These are phyloP conservation scores for Pseudovirgaria hyperparasitica DNA, from an alignment of 2,329 filamentous ascomycete species.

Conservation along the genomic window DNA sequence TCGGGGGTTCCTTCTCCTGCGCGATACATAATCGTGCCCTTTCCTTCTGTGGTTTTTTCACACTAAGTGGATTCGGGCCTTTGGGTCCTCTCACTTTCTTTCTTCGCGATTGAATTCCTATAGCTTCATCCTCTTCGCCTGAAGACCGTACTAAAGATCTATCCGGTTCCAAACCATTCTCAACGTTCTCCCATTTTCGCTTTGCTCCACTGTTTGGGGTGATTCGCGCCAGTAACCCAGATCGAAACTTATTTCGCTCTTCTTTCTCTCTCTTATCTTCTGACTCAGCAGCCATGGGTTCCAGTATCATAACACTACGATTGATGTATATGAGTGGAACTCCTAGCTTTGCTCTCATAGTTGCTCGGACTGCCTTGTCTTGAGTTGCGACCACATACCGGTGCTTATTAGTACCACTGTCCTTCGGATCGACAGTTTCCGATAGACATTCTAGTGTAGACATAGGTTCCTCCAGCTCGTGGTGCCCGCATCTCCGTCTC, in stretches of 20 bases:
- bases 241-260: conserved; percentile 62
- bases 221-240: conserved; percentile 45
- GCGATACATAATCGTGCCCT: no score
- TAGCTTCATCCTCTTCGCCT: conserved; percentile 27
- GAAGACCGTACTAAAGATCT: conserved; percentile 9
- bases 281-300: conserved; percentile 61
- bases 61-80: conserved; percentile 56
- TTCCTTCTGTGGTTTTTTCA: conserved; percentile 54
- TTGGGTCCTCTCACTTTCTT: conserved; percentile 50
- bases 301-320: conserved; percentile 65
- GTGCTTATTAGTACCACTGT: conserved; percentile 58
- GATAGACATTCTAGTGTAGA: conserved; percentile 56
- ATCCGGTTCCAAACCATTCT: conserved; percentile 31
- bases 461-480: conserved; percentile 59
- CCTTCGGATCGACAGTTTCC: conserved; percentile 69
- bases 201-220: conserved; percentile 14
- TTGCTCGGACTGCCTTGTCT: conserved; percentile 48
- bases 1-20: no score
- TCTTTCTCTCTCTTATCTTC: conserved; percentile 51
- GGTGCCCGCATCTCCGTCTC: conserved; percentile 66
- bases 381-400: conserved; percentile 69
- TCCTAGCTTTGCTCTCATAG: conserved; percentile 54
- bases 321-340: conserved; percentile 70
- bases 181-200: conserved; percentile 32
- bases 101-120: conserved; percentile 22